phyloP scores from a whole-genome alignment of 108 stramenopile genomes.

The Cylindrotheca closterium region DNA sequence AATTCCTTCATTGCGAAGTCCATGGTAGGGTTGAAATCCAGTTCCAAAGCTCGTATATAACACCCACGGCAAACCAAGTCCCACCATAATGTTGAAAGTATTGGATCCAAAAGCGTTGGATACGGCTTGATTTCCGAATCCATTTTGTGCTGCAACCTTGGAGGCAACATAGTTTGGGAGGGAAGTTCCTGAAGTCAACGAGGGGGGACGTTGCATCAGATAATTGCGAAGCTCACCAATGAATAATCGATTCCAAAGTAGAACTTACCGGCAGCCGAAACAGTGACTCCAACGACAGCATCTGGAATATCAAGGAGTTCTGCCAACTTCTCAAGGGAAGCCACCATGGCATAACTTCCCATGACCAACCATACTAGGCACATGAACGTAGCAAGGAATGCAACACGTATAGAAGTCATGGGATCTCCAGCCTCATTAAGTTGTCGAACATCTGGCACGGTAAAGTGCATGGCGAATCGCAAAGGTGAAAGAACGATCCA shows the following conservation, averaged over 20 bases:
- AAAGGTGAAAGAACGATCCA: constrained; percentile 56
- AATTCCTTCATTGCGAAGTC: constrained; percentile 61
- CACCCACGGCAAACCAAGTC: constrained; percentile 85
- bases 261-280: constrained; percentile 75
- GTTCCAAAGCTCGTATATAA: constrained; percentile 57
- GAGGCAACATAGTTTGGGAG: constrained; percentile 69
- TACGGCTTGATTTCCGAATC: constrained; percentile 89
- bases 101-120: constrained; percentile 87
- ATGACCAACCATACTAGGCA: constrained; percentile 66
- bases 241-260: too few relatives aligned
- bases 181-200: constrained; percentile 44
- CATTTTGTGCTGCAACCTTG: constrained; percentile 79
- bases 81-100: constrained; percentile 88
- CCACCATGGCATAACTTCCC: constrained; percentile 69
- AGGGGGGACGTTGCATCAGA: constrained; percentile 10
- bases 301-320: constrained; percentile 67
- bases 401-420: constrained; percentile 27
- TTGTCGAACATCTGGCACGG: constrained; percentile 67
- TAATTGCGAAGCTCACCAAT: background rate
- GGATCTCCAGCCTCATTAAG: constrained; percentile 53
- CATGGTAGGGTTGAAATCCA: constrained; percentile 64
- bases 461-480: constrained; percentile 62
- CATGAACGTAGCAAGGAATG: constrained; percentile 43
- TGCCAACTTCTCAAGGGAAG: constrained; percentile 68
- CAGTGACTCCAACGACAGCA: constrained; percentile 73